Evolutionary conservation across 2,329 filamentous ascomycete genomes (phyloP), one percentile per base, ranked within the genome.

Genomic region (Fonsecaea monophora): DNA sequence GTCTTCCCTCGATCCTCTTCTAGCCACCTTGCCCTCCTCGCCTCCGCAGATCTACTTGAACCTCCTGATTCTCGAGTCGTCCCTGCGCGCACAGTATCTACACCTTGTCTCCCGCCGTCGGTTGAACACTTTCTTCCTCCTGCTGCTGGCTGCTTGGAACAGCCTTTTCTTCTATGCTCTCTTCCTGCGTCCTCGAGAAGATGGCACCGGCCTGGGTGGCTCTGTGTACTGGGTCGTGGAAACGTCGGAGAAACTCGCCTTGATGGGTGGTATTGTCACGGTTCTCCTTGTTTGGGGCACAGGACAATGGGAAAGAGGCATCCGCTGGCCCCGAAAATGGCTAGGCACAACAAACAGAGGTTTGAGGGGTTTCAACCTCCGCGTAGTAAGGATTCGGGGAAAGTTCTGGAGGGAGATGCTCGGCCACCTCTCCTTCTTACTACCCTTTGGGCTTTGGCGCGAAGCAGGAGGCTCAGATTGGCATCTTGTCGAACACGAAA

Each of bases 11-110:
- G 65, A 92, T 96, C 77, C 68, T n/a, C 60, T 92, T 34, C 86
- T 94, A 69, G 89, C 89, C 73, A 88, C 90, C 68, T 88, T 94
- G 15, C 94, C 94, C n/a, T 94, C 91, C 76, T 92, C 92, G 15
- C 94, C 94, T 54, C 92, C 92, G 62, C 95, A 97, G 83, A 97
- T 99, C 76, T 99, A 99, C 81, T 89, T 99, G 74, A 99, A 99
- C 80, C 90, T 99, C 30, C 87, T 99, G 66, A 96, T 99, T 74
- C 91, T 99, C 78, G 95, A 99, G 79, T 93, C 92, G 57, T 97
- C 93, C 4, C 84, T 99, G 40, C 92, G 95, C 71, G 90, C 92
- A 30, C 95, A 99, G 75, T 98, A 96, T 79, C 88, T 99, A 64
- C 92, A 93, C 69, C 86, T 98, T 53, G 91, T 94, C 66, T 91